These are phyloP conservation scores for Penicillium psychrofluorescens DNA, from an alignment of 495 filamentous ascomycete genomes.

Conservation along the genomic window DNA sequence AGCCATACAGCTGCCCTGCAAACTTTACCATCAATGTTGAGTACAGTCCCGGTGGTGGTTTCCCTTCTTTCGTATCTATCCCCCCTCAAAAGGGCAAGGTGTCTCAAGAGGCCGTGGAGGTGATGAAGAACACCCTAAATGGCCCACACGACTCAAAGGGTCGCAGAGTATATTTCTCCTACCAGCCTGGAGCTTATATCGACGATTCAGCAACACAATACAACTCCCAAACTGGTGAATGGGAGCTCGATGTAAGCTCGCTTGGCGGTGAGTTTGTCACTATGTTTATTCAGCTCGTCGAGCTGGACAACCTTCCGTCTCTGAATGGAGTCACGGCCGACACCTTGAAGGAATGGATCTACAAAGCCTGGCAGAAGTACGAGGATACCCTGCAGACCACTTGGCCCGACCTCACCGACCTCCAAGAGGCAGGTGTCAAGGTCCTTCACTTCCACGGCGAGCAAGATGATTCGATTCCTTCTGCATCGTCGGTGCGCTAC, in stretches of 20 bases:
- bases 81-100: slow-evolving; percentile 42
- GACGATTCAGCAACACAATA: slow-evolving; percentile 36
- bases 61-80: slow-evolving; percentile 3
- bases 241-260: slow-evolving; percentile 23
- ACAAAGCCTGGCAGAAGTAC: slow-evolving; percentile 3
- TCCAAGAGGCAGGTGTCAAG: slow-evolving; percentile 38
- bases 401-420: slow-evolving; percentile 37
- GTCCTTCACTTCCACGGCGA: slow-evolving; percentile 44
- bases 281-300: slow-evolving; percentile 5
- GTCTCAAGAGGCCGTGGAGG: slow-evolving; percentile 26
- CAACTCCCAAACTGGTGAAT: slow-evolving; percentile 28
- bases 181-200: slow-evolving; percentile 32
- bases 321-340: slow-evolving; percentile 41
- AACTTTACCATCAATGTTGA: not conserved
- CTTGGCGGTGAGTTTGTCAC: slow-evolving; percentile 28
- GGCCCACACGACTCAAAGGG: slow-evolving; percentile 39
- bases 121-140: slow-evolving; percentile 31
- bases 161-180: slow-evolving; percentile 38
- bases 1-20: slow-evolving; percentile 37
- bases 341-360: slow-evolving; percentile 39
- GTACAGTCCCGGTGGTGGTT: too few species aligned
- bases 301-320: slow-evolving; percentile 14
- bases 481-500: slow-evolving; percentile 37
- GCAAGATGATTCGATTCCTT: slow-evolving; percentile 34
- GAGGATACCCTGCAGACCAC: slow-evolving; percentile 17